These are phyloP conservation scores for Tolypocladium inflatum DNA, from an alignment of 2,329 filamentous ascomycete species.

Conservation along the genomic window DNA sequence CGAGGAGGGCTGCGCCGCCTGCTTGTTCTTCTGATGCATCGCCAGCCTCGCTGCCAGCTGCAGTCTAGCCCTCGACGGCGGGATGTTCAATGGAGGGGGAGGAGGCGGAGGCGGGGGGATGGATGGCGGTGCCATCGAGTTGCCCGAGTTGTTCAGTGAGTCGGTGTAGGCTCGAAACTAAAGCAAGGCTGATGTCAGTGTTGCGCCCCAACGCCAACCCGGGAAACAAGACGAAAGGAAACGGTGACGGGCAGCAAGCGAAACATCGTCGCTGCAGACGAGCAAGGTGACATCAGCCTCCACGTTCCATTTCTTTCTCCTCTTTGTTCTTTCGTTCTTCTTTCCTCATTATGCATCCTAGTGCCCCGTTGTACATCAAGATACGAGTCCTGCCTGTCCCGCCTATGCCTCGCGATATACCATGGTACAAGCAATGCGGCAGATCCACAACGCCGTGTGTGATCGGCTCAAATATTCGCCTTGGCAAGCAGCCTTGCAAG, in stretches of 20 bases:
- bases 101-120: conserved; percentile 56
- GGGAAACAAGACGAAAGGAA: conserved; percentile 6
- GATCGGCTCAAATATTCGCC: neutral
- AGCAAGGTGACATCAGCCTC: neutral
- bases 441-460: neutral
- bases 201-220: neutral
- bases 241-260: conserved; percentile 1
- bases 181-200: conserved; percentile 8
- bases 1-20: conserved; percentile 35
- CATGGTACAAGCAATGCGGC: neutral
- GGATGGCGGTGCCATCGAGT: conserved; percentile 45
- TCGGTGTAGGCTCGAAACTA: conserved; percentile 53
- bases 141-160: conserved; percentile 36
- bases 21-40: conserved; percentile 58
- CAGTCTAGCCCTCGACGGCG: conserved; percentile 75
- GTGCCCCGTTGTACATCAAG: conserved; percentile 1
- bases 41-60: conserved; percentile 85
- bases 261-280: neutral
- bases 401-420: neutral
- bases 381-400: neutral
- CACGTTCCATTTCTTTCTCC: neutral
- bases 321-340: neutral
- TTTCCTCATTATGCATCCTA: neutral
- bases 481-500: conserved; percentile 13
- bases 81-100: conserved; percentile 71